phyloP scores from a whole-genome alignment of 805 yeast species.

The Suhomyces pyralidae region DNA sequence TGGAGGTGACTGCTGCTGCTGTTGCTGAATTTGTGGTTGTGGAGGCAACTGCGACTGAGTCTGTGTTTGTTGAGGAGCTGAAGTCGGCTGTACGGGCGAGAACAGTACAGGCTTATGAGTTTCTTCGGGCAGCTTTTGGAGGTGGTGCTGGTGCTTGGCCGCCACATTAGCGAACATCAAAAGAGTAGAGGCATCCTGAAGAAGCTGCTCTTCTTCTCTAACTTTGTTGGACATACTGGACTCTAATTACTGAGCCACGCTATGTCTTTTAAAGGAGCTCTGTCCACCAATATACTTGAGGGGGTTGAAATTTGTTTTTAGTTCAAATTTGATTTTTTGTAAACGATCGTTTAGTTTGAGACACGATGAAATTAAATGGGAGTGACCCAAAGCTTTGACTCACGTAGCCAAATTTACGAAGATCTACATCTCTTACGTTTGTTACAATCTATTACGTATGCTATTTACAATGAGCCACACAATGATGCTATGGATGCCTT shows the following conservation, averaged over 20 bases:
- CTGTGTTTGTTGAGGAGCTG: conserved; percentile 1
- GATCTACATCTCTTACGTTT: not conserved
- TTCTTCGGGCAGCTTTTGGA: conserved; percentile 6
- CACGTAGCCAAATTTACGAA: not conserved
- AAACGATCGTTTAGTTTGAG: conserved; percentile 5
- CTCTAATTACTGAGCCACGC: not conserved
- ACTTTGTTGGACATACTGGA: conserved; percentile 3
- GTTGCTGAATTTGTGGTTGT: not conserved
- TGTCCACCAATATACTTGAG: not conserved
- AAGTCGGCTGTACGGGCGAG: not conserved
- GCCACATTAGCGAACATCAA: conserved; percentile 59
- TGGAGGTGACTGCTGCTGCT: not conserved
- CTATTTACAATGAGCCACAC: not conserved
- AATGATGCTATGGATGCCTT: not conserved
- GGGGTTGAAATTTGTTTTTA: not conserved
- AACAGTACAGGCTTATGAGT: not conserved
- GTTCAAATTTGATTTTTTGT: not conserved
- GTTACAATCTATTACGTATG: not conserved
- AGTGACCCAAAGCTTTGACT: not conserved
- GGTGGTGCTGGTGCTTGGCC: conserved; percentile 39
- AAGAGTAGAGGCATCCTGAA: conserved; percentile 61
- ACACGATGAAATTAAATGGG: not conserved
- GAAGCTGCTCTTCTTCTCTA: conserved; percentile 36
- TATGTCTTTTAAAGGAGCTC: not conserved
- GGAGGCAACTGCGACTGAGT: not conserved